Conservation (phyloP, 2,329 filamentous ascomycete genomes). For the Epichloe sylvatica region DNA sequence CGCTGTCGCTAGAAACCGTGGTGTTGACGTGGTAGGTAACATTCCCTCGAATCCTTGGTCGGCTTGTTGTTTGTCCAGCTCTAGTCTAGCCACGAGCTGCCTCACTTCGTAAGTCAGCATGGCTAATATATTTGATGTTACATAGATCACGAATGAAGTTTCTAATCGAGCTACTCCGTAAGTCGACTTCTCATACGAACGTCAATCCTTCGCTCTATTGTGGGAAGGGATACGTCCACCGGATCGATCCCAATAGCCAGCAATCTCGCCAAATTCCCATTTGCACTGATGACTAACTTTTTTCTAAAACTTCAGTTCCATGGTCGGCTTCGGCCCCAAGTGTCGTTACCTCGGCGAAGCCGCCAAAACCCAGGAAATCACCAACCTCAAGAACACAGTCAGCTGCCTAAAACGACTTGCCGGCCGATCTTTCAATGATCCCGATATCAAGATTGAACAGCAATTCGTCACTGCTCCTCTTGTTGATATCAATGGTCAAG, state of each 20-base stretch:
- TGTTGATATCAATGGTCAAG: conserved; percentile 83
- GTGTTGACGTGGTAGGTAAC: conserved; percentile 88
- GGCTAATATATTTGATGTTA: background rate
- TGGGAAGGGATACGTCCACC: background rate
- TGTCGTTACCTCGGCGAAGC: conserved; percentile 86
- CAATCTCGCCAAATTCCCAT: background rate
- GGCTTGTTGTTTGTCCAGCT: background rate
- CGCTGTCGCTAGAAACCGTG: conserved; percentile 93
- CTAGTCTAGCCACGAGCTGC: background rate
- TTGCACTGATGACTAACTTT: background rate
- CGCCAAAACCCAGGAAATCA: conserved; percentile 97
- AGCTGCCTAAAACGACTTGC: conserved; percentile 81
- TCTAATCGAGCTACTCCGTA: conserved; percentile 97
- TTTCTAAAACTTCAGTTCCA: conserved; percentile 46
- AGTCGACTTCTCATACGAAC: conserved; percentile 29
- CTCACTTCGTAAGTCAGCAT: background rate
- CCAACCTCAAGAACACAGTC: conserved; percentile 98
- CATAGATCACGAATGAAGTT: conserved; percentile 93
- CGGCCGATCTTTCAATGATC: conserved; percentile 74
- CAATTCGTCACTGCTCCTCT: conserved; percentile 76
- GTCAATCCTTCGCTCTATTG: conserved; percentile 10
- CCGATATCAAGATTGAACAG: conserved; percentile 87
- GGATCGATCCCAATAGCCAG: no score
- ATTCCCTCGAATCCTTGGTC: background rate
- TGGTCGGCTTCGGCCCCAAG: conserved; percentile 92